Evolutionary conservation across 2,329 filamentous ascomycete species (phyloP).

Genomic region (Hymenoscyphus scutula): DNA sequence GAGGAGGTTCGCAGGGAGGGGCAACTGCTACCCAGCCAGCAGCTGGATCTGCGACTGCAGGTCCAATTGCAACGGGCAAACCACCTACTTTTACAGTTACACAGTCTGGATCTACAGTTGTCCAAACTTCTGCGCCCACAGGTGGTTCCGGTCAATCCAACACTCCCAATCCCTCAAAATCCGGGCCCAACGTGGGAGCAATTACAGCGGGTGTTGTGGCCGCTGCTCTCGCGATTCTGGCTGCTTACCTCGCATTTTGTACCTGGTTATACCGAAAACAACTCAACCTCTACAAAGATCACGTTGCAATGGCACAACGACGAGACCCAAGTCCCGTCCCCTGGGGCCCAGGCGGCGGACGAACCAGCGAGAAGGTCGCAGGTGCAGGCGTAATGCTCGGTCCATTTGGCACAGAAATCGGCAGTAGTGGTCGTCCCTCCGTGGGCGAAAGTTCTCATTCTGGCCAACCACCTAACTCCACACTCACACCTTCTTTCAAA

Average conservation of each 20-base stretch:
- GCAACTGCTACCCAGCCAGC: conserved; percentile 66
- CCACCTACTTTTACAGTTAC: conserved; percentile 68
- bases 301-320: conserved; percentile 63
- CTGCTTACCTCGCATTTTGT: conserved; percentile 67
- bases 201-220: conserved; percentile 57
- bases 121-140: conserved; percentile 38
- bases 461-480: neutral
- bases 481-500: neutral
- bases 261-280: conserved; percentile 72
- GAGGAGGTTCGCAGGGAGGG: conserved; percentile 57
- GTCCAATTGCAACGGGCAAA: conserved; percentile 68
- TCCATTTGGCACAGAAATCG: conserved; percentile 31
- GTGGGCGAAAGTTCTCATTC: conserved; percentile 12
- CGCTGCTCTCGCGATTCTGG: conserved; percentile 60
- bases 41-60: conserved; percentile 59
- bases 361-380: conserved; percentile 26
- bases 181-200: conserved; percentile 39
- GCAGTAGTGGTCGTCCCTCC: conserved; percentile 18
- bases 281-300: conserved; percentile 66
- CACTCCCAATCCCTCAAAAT: conserved; percentile 33
- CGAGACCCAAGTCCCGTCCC: conserved; percentile 43
- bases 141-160: conserved; percentile 10
- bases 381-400: conserved; percentile 24
- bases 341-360: conserved; percentile 33
- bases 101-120: conserved; percentile 45